Percentiles rank a stretch among this genome's conserved stretches.
Evolutionary conservation across 805 yeast genomes (phyloP).

Genomic region (Monosporozyma servazzii): DNA sequence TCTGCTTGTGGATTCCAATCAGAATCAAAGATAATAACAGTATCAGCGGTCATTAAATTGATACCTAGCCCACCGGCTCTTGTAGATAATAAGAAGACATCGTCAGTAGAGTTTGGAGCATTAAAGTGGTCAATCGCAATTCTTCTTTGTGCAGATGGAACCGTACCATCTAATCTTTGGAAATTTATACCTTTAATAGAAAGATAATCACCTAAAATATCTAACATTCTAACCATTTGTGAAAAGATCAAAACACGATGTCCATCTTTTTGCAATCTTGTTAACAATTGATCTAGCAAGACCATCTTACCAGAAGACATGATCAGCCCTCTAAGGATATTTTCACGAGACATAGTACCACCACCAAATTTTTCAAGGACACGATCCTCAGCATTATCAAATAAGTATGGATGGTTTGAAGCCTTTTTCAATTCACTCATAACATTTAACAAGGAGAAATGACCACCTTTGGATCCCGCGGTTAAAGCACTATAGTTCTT

Average conservation of each 20-base stretch:
- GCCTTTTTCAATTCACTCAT: constrained; percentile 97
- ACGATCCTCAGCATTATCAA: constrained; percentile 84
- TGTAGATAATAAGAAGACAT: constrained; percentile 80
- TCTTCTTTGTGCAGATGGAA: constrained; percentile 88
- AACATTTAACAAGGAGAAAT: constrained; percentile 76
- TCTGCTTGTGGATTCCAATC: constrained; percentile 99
- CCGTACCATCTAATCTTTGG: constrained; percentile 94
- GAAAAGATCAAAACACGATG: constrained; percentile 92
- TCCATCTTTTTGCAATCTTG: constrained; percentile 81
- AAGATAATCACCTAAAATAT: constrained; percentile 87
- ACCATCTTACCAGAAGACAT: constrained; percentile 99
- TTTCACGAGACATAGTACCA: constrained; percentile 57
- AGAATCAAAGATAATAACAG: constrained; percentile 94
- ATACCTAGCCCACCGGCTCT: constrained; percentile 99
- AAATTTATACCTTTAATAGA: constrained; percentile 78
- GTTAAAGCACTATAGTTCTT: constrained; percentile 87
- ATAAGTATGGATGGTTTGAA: constrained; percentile 91
- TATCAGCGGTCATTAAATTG: constrained; percentile 97
- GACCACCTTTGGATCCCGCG: constrained; percentile 69
- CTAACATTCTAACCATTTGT: constrained; percentile 96
- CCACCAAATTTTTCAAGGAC: constrained; percentile 61
- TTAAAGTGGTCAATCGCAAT: constrained; percentile 94
- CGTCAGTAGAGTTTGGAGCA: constrained; percentile 86
- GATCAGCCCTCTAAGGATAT: constrained; percentile 76
- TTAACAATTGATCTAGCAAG: constrained; percentile 76